phyloP scores from a whole-genome alignment of 208 protist species.

The Leishmania mexicana region DNA sequence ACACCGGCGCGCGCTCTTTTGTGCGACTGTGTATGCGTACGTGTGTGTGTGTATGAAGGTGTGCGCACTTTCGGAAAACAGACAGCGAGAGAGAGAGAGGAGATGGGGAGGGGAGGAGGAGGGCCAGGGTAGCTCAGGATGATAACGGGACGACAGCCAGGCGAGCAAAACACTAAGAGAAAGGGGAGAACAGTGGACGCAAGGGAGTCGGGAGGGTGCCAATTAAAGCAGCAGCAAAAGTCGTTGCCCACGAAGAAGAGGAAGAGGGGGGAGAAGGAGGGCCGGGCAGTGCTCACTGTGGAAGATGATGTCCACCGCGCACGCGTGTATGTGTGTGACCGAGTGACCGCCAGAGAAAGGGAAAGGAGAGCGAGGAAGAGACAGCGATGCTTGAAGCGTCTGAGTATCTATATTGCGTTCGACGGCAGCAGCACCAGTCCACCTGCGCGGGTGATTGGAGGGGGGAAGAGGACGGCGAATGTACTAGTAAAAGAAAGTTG shows the following conservation, averaged over 20 bases:
- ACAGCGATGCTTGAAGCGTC: not conserved
- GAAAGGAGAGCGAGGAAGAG: not conserved
- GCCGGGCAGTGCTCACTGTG: not conserved
- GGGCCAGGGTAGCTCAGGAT: not conserved
- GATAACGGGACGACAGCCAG: not conserved
- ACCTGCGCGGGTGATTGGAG: not conserved
- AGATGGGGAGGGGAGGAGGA: not conserved
- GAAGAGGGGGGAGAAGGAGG: not conserved
- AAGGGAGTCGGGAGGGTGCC: not conserved
- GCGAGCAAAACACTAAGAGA: not conserved
- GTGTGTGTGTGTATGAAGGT: not conserved
- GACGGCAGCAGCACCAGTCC: not conserved
- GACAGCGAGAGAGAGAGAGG: not conserved
- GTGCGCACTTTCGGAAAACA: not conserved
- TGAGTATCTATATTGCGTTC: not conserved
- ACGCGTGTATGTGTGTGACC: slow-evolving; percentile 1
- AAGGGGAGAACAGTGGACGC: slow-evolving; percentile 11
- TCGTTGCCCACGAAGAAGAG: not conserved
- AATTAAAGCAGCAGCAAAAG: not conserved
- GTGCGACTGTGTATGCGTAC: no score
- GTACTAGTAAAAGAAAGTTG: not conserved
- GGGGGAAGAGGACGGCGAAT: not conserved
- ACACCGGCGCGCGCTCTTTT: not conserved
- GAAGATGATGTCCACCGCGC: not conserved
- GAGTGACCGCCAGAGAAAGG: slow-evolving; percentile 3